Evolutionary conservation across 306 rosid genomes (phyloP).

Genomic region (Trifolium fragiferum): DNA sequence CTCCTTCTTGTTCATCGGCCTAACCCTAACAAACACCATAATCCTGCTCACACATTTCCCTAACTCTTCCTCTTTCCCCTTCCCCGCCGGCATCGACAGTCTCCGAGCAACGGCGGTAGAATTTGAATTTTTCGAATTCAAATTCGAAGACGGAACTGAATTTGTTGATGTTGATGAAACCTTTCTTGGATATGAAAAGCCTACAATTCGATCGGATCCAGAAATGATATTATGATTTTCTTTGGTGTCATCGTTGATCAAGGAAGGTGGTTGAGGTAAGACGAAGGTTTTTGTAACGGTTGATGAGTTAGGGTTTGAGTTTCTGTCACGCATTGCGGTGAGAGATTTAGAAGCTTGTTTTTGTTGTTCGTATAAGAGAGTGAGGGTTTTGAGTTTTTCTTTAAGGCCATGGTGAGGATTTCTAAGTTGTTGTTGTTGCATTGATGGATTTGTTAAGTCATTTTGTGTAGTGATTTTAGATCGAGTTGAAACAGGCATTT

Average conservation of each 20-base stretch:
- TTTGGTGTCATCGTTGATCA: conserved; percentile 47
- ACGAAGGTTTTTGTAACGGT: conserved; percentile 69
- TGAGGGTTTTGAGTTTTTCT: conserved; percentile 85
- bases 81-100: conserved; percentile 64
- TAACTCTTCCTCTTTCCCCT: conserved; percentile 27
- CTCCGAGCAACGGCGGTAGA: conserved; percentile 64
- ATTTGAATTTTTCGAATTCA: no score
- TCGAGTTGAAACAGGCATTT: conserved; percentile 93
- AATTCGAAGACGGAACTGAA: background rate
- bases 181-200: conserved; percentile 69
- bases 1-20: conserved; percentile 91
- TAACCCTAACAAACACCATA: conserved; percentile 83
- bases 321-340: conserved; percentile 70
- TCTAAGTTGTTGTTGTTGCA: conserved; percentile 46
- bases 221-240: conserved; percentile 53
- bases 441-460: conserved; percentile 18
- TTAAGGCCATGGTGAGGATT: conserved; percentile 90
- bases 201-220: conserved; percentile 63
- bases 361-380: conserved; percentile 86
- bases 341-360: conserved; percentile 73
- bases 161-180: background rate
- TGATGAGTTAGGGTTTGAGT: conserved; percentile 59
- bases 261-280: conserved; percentile 56
- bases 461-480: conserved; percentile 55
- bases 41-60: conserved; percentile 58